These are phyloP conservation scores for Colletotrichum spaethianum DNA, from an alignment of 2,329 filamentous ascomycete genomes.

Conservation along the genomic window DNA sequence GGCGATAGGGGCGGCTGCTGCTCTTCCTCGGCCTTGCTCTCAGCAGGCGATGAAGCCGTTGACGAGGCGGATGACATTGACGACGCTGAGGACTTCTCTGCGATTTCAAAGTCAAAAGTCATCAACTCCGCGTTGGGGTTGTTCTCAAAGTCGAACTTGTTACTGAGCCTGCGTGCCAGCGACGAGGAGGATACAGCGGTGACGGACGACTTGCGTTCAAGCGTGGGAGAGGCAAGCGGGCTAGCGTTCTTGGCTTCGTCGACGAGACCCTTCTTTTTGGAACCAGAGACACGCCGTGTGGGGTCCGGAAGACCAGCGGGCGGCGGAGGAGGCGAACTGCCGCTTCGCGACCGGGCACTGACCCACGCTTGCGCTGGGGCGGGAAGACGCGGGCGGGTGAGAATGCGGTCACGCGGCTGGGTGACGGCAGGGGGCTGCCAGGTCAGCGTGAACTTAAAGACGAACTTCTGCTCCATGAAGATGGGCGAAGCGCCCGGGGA, in stretches of 20 bases:
- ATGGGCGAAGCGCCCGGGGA: slow-evolving; percentile 70
- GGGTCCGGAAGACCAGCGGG: slow-evolving; percentile 57
- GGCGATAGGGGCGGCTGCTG: slow-evolving; percentile 44
- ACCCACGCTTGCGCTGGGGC: slow-evolving; percentile 78
- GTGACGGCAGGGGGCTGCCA: slow-evolving; percentile 70
- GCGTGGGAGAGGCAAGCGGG: slow-evolving; percentile 51
- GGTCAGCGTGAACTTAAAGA: slow-evolving; percentile 83
- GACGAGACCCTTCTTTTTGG: slow-evolving; percentile 61
- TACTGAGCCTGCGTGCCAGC: slow-evolving; percentile 38
- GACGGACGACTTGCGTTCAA: slow-evolving; percentile 44
- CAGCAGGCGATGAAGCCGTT: slow-evolving; percentile 26
- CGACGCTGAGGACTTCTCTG: slow-evolving; percentile 35
- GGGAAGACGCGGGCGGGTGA: slow-evolving; percentile 79
- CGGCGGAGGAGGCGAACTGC: slow-evolving; percentile 54
- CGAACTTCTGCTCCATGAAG: slow-evolving; percentile 70
- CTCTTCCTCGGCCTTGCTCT: slow-evolving; percentile 44
- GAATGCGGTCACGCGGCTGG: slow-evolving; percentile 71
- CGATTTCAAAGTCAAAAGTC: slow-evolving; percentile 31
- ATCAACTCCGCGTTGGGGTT: slow-evolving; percentile 32
- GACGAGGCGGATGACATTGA: slow-evolving; percentile 32
- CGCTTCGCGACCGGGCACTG: slow-evolving; percentile 55
- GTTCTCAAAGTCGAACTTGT: slow-evolving; percentile 39
- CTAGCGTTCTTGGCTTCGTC: slow-evolving; percentile 66
- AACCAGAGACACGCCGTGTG: slow-evolving; percentile 64
- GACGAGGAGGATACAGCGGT: slow-evolving; percentile 35